Percentiles rank a stretch among this genome's conserved stretches.
These are phyloP conservation scores for Fraxinus velutina DNA, from an alignment of 305 asterid species.

Conservation along the genomic window DNA sequence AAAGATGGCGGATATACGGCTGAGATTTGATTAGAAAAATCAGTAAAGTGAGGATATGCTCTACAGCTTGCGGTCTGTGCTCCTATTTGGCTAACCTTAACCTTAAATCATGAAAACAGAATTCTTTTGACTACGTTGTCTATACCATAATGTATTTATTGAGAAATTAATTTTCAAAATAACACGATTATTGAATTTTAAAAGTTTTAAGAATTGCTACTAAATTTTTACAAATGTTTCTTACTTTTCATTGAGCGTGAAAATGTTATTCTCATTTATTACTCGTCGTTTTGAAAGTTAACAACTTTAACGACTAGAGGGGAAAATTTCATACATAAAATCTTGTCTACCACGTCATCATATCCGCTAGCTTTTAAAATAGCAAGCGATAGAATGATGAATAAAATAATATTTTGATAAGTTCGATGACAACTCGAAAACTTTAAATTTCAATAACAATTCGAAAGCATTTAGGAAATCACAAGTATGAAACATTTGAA, in stretches of 20 bases:
- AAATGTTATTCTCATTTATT: background rate
- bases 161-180: background rate
- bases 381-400: background rate
- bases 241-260: background rate
- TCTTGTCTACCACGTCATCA: background rate
- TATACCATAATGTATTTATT: background rate
- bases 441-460: background rate
- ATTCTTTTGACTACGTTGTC: constrained; percentile 26
- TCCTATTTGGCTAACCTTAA: constrained; percentile 20
- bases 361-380: background rate
- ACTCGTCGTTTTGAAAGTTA: background rate
- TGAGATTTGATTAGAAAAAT: background rate
- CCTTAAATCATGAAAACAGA: background rate
- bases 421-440: background rate
- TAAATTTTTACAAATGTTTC: background rate
- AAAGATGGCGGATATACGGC: constrained; percentile 3
- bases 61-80: constrained; percentile 29
- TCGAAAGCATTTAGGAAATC: background rate
- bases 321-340: background rate
- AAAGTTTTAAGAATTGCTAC: background rate
- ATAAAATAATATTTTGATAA: background rate
- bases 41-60: background rate
- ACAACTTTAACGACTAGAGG: background rate
- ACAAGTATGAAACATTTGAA: background rate
- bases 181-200: background rate